Conservation (phyloP, 257 asterid species). For the Anisodus acutangulus region DNA sequence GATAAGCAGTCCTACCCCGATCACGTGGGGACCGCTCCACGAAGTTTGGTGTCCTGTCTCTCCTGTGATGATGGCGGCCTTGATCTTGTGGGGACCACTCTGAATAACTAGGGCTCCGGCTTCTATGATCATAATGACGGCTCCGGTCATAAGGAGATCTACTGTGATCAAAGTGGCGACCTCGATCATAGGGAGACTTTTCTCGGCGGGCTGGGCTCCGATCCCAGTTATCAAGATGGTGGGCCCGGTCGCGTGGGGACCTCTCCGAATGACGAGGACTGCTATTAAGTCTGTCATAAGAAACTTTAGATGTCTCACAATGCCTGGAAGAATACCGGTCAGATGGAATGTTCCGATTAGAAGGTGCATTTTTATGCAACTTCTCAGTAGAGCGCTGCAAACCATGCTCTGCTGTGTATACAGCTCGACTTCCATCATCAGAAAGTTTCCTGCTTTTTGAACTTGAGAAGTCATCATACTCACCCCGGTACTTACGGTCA, state of each 20-base stretch:
- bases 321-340: constrained; percentile 80
- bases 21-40: constrained; percentile 70
- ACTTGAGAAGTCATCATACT: constrained; percentile 65
- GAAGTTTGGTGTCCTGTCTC: constrained; percentile 61
- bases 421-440: constrained; percentile 64
- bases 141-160: constrained; percentile 78
- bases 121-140: constrained; percentile 67
- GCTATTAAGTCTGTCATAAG: constrained; percentile 60
- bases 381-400: constrained; percentile 60
- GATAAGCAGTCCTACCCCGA: constrained; percentile 53
- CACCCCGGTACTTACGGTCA: constrained; percentile 66
- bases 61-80: constrained; percentile 63
- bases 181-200: constrained; percentile 57
- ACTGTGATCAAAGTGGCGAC: constrained; percentile 57
- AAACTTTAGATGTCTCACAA: constrained; percentile 65
- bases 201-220: constrained; percentile 57
- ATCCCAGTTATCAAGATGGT: constrained; percentile 55
- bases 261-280: constrained; percentile 82
- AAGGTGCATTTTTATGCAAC: constrained; percentile 51
- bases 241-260: constrained; percentile 71
- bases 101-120: constrained; percentile 68
- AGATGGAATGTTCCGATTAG: constrained; percentile 58
- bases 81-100: constrained; percentile 74
- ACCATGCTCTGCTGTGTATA: constrained; percentile 62
- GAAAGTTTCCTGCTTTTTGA: constrained; percentile 79